Percentiles rank a stretch among this genome's conserved stretches.
Conservation (phyloP, 345 rosid species). For the Anacardium occidentale region DNA sequence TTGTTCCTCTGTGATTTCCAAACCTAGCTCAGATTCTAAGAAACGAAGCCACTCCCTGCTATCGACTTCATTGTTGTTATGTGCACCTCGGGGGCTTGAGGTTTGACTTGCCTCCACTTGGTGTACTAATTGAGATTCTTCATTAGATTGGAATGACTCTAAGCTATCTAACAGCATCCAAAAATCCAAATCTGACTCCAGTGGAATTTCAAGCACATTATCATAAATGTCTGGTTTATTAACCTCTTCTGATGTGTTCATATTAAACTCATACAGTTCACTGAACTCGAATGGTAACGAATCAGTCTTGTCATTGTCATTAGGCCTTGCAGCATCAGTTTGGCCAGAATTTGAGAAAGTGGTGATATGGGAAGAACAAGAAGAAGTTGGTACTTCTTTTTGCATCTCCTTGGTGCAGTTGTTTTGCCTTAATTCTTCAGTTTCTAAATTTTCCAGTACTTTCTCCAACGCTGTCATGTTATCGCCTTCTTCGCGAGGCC, state of each 20-base stretch:
- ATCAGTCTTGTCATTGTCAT: too few relatives aligned
- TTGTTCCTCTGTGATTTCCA: slow-evolving; percentile 36
- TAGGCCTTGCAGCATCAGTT: too few relatives aligned
- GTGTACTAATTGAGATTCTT: slow-evolving; percentile 6
- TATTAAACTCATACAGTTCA: too few relatives aligned
- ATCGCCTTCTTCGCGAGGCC: not conserved
- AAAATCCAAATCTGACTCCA: slow-evolving; percentile 58
- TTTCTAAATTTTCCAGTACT: not conserved
- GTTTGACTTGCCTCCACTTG: slow-evolving; percentile 22
- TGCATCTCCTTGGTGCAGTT: slow-evolving; percentile 23
- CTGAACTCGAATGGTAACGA: too few relatives aligned
- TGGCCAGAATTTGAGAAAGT: not conserved
- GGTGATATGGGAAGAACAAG: slow-evolving; percentile 40
- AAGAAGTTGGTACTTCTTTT: slow-evolving; percentile 31
- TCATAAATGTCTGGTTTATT: slow-evolving; percentile 46
- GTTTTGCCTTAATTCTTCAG: slow-evolving; percentile 1
- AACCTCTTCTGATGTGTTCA: slow-evolving; percentile 44
- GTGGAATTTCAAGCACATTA: slow-evolving; percentile 36
- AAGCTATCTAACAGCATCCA: slow-evolving; percentile 68
- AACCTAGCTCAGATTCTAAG: slow-evolving; percentile 66
- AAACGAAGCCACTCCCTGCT: slow-evolving; percentile 52
- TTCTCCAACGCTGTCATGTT: too few relatives aligned
- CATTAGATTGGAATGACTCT: slow-evolving; percentile 26
- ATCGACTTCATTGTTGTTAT: slow-evolving; percentile 35
- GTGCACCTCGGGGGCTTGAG: slow-evolving; percentile 24